phyloP scores from a whole-genome alignment of 2,329 filamentous ascomycete species.

The Thelonectria discophora region DNA sequence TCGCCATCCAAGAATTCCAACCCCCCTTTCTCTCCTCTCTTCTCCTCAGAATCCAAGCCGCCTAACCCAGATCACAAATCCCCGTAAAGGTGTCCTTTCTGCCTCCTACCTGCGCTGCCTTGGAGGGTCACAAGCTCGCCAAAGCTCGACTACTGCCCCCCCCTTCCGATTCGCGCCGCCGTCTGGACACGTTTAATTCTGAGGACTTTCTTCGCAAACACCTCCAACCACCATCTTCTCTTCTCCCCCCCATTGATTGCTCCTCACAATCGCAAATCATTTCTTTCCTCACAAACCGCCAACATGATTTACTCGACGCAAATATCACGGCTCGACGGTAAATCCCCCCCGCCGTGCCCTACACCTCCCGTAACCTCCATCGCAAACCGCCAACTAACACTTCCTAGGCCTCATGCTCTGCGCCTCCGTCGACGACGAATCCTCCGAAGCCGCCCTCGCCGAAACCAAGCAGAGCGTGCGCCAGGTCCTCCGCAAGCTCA shows the following conservation, averaged over 20 bases:
- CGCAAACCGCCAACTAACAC: constrained; percentile 28
- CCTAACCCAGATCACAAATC: too few relatives aligned
- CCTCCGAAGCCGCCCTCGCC: constrained; percentile 75
- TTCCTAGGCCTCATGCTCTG: constrained; percentile 86
- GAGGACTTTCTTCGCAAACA: constrained; percentile 4
- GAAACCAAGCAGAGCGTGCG: constrained; percentile 93
- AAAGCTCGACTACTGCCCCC: neutral
- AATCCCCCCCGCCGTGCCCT: constrained; percentile 27
- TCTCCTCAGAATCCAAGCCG: too few relatives aligned
- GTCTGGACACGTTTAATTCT: constrained; percentile 42
- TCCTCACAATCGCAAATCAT: constrained; percentile 3
- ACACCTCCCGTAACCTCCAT: neutral
- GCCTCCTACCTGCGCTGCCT: constrained; percentile 19
- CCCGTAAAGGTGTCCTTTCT: neutral
- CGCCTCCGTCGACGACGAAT: constrained; percentile 90
- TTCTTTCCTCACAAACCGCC: constrained; percentile 15
- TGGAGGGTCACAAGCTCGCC: constrained; percentile 25
- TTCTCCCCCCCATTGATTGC: constrained; percentile 1
- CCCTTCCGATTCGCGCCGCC: constrained; percentile 14
- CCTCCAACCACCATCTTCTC: constrained; percentile 22
- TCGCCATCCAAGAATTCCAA: neutral
- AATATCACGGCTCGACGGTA: constrained; percentile 92
- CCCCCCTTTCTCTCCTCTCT: neutral
- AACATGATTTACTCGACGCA: constrained; percentile 90
- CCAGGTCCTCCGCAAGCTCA: constrained; percentile 87